Evolutionary conservation across 208 protist genomes (phyloP), one percentile per base, ranked within the genome.

Genomic region (Trypanosoma mega): DNA sequence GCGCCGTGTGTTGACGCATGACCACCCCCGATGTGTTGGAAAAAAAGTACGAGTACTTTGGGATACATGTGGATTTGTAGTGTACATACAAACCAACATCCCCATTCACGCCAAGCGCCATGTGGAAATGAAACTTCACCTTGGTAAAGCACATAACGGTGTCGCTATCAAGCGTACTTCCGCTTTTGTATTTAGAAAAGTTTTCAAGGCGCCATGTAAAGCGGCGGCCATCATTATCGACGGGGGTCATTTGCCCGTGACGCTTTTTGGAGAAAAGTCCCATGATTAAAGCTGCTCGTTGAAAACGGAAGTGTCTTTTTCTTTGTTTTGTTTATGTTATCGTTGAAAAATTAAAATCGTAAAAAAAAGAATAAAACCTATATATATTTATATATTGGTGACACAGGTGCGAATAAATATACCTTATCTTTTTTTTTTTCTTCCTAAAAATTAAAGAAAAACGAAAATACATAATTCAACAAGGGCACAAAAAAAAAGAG

Each of bases 11-110:
- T 72, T 94, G 87, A 5, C 87, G 76, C 84, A 92, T 87, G 33
- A 77, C 44, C 47, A 85, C 60, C 4, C 72, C 66, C 30, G 75
- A 53, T 3, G 49, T 69, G 65, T 94, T 94, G 23, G 66, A 50
- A 41, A 94, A 89, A 72, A 83, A 83, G 76, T 93, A 96, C 31
- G 82, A 87, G 76, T 94, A 96, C 76, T 96, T 96, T 31, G 90
- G 90, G 43, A 96, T 92, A 26, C 78, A 73, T 2, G 76, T 71
- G 31, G 67, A 68, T 69, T 96, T 96, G 72, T 92, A 94, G 56
- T 93, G 87, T 24, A 96, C 56, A 67, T 94, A 96, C 5, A 96
- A 12, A 29, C 90, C 87, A 23, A 94, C 58, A 62, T 79, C 73
- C 14, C 83, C 85, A 20, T 50, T 44, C 16, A 24, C 56, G 43